Conservation (phyloP, 1,284 basidiomycete species). For the Cutaneotrichosporon sp. region DNA sequence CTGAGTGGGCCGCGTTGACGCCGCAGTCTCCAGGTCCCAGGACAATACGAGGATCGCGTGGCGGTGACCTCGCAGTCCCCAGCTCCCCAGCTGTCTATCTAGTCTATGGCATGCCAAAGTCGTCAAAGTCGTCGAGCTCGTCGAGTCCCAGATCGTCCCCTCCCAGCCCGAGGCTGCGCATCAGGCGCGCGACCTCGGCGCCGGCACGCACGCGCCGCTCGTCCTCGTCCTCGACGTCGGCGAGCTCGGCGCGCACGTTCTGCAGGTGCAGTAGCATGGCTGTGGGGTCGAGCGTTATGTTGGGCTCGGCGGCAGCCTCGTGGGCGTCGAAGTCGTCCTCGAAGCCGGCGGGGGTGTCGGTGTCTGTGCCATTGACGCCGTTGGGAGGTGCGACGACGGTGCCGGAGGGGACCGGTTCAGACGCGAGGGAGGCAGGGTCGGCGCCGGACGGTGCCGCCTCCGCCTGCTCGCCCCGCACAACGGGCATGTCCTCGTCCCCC, state of each 20-base stretch:
- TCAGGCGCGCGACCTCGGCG: slow-evolving; percentile 42
- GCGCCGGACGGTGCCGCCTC: not conserved
- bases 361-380: not conserved
- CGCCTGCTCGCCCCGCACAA: slow-evolving; percentile 5
- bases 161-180: slow-evolving; percentile 36
- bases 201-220: slow-evolving; percentile 43
- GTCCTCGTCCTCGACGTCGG: slow-evolving; percentile 40
- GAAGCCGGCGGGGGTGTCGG: slow-evolving; percentile 23
- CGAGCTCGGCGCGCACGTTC: slow-evolving; percentile 42
- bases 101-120: not conserved
- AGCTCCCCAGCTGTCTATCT: no score
- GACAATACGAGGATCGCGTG: not conserved
- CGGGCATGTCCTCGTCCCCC: slow-evolving; percentile 12
- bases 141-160: slow-evolving; percentile 27
- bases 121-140: slow-evolving; percentile 22
- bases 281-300: slow-evolving; percentile 41
- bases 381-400: not conserved
- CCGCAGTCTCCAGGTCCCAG: not conserved
- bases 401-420: not conserved
- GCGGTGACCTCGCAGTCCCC: not conserved
- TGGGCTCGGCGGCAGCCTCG: not conserved
- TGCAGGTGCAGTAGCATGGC: slow-evolving; percentile 46
- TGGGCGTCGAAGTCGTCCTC: slow-evolving; percentile 41
- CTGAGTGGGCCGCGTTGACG: not conserved
- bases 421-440: not conserved